These are phyloP conservation scores for Trichothecium roseum DNA, from an alignment of 2,329 filamentous ascomycete species.

Conservation along the genomic window DNA sequence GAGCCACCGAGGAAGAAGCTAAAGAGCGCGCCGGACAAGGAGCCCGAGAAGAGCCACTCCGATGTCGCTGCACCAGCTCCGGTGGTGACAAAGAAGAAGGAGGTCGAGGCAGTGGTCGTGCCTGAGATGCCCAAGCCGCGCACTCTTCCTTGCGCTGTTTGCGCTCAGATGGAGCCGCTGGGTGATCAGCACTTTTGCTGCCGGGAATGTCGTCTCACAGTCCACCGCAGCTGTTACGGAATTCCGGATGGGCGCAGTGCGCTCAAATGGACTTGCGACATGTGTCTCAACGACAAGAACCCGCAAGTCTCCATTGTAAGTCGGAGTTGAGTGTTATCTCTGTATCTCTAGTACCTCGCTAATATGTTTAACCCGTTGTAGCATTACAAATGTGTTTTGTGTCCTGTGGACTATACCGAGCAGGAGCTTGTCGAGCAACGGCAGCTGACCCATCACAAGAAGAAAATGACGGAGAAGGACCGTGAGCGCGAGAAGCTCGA, in stretches of 20 bases:
- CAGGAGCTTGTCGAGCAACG: conserved; percentile 73
- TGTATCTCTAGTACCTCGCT: neutral
- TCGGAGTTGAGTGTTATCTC: conserved; percentile 8
- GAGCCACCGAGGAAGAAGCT: conserved; percentile 58
- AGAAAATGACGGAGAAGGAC: conserved; percentile 84
- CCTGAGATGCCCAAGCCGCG: conserved; percentile 73
- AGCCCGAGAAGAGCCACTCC: conserved; percentile 23
- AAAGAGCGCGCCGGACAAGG: conserved; percentile 44
- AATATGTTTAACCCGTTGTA: conserved; percentile 16
- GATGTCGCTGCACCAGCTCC: conserved; percentile 22
- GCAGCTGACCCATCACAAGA: conserved; percentile 47
- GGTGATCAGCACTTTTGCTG: conserved; percentile 69
- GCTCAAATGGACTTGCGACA: conserved; percentile 89
- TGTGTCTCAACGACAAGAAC: conserved; percentile 88
- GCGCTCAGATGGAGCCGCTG: conserved; percentile 59
- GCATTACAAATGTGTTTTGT: conserved; percentile 89
- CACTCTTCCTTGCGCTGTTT: conserved; percentile 76
- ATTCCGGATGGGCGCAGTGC: conserved; percentile 57
- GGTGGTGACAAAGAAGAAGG: conserved; percentile 32
- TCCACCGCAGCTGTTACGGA: conserved; percentile 91
- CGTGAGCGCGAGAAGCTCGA: conserved; percentile 80
- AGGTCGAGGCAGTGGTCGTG: conserved; percentile 30
- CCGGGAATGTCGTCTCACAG: conserved; percentile 79
- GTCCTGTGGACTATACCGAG: conserved; percentile 70
- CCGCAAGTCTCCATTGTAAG: conserved; percentile 83